Percentiles rank a stretch among this genome's conserved stretches.
Evolutionary conservation across 495 filamentous ascomycete genomes (phyloP).

Genomic region (Immersiella caudata): DNA sequence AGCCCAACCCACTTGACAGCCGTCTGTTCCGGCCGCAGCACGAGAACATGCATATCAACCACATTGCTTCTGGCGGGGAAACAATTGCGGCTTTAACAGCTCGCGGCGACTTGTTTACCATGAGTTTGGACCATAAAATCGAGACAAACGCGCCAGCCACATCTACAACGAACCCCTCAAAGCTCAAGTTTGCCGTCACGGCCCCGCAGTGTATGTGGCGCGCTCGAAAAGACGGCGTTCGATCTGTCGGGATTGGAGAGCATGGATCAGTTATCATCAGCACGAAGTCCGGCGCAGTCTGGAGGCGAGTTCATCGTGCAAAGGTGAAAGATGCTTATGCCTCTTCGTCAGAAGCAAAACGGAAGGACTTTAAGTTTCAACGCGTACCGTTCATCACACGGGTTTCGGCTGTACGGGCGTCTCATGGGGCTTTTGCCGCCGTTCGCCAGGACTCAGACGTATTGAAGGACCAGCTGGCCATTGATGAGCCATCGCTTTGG

Average conservation of each 20-base stretch:
- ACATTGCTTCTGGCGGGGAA: conserved; percentile 82
- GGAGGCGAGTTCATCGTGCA: conserved; percentile 77
- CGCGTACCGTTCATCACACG: conserved; percentile 85
- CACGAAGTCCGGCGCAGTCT: conserved; percentile 88
- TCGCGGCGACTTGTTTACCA: conserved; percentile 82
- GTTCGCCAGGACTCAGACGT: conserved; percentile 85
- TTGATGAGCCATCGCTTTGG: conserved; percentile 69
- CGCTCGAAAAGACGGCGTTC: conserved; percentile 77
- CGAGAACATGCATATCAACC: conserved; percentile 68
- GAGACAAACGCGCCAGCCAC: conserved; percentile 61
- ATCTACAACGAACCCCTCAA: conserved; percentile 87
- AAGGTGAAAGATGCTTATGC: conserved; percentile 74
- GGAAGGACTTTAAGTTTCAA: conserved; percentile 91
- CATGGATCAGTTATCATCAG: conserved; percentile 95
- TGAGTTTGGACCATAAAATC: conserved; percentile 66
- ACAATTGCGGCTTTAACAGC: conserved; percentile 85
- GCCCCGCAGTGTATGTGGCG: conserved; percentile 82
- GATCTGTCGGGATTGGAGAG: conserved; percentile 84
- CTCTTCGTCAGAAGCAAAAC: conserved; percentile 53
- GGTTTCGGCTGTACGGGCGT: conserved; percentile 80
- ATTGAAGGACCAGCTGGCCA: conserved; percentile 69
- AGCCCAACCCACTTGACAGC: conserved; percentile 69
- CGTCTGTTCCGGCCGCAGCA: conserved; percentile 65
- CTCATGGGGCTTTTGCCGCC: conserved; percentile 87
- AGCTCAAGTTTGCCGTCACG: conserved; percentile 77